phyloP scores from a whole-genome alignment of 768 basidiomycete species.

The Pisolithus tinctorius region DNA sequence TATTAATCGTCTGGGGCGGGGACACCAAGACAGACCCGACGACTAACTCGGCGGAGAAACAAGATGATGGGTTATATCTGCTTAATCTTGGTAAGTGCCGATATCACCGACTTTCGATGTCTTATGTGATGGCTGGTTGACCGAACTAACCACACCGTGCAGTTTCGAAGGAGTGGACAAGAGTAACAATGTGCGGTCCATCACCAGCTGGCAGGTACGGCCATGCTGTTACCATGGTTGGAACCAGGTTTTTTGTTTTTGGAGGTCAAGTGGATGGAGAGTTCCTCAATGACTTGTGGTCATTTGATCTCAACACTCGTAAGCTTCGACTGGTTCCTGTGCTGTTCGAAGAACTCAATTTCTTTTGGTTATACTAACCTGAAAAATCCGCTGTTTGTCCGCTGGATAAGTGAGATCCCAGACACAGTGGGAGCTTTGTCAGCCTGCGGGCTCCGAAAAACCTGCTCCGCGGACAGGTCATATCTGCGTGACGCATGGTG shows the following conservation, averaged over 20 bases:
- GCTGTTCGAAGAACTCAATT: slow-evolving; percentile 1
- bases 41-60: slow-evolving; percentile 58
- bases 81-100: slow-evolving; percentile 80
- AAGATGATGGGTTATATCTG: slow-evolving; percentile 91
- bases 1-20: slow-evolving; percentile 96
- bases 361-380: background rate
- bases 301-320: slow-evolving; percentile 94
- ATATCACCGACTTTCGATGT: background rate
- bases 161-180: slow-evolving; percentile 96
- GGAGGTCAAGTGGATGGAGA: slow-evolving; percentile 95
- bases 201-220: slow-evolving; percentile 90
- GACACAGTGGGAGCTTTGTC: slow-evolving; percentile 77
- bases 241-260: slow-evolving; percentile 89
- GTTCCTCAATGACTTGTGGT: slow-evolving; percentile 93
- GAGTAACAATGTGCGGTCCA: slow-evolving; percentile 68
- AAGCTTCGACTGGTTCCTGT: slow-evolving; percentile 26
- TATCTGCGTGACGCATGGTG: slow-evolving; percentile 74
- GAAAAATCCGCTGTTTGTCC: background rate
- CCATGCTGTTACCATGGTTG: slow-evolving; percentile 90
- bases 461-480: slow-evolving; percentile 91
- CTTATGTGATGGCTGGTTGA: background rate
- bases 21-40: slow-evolving; percentile 81
- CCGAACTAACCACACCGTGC: slow-evolving; percentile 3
- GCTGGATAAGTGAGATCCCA: slow-evolving; percentile 62
- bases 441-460: slow-evolving; percentile 49